Conservation (phyloP, 176 grass and related monocot species). For the Carex pumila region DNA sequence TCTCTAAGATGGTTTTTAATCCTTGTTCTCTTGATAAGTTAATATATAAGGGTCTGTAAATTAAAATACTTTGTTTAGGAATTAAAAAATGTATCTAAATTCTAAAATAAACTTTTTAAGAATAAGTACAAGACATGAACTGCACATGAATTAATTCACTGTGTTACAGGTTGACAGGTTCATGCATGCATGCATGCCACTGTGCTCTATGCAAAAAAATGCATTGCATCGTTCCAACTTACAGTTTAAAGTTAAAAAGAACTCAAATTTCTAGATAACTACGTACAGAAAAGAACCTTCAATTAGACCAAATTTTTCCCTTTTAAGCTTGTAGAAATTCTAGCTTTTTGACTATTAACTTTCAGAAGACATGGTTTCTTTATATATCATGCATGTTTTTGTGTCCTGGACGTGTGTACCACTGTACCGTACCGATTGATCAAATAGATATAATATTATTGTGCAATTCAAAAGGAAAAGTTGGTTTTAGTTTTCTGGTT, state of each 20-base stretch:
- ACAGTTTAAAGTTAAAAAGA: slow-evolving; percentile 10
- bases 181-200: background rate
- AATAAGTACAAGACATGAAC: background rate
- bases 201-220: background rate
- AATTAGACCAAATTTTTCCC: background rate
- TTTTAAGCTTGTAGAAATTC: background rate
- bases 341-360: background rate
- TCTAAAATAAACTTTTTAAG: background rate
- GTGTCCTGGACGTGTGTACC: background rate
- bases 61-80: background rate
- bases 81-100: background rate
- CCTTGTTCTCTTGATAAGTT: too few species aligned
- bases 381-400: background rate
- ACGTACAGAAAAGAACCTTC: background rate
- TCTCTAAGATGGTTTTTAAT: too few species aligned
- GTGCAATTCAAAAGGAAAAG: too few species aligned
- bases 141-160: background rate
- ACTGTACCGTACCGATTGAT: background rate
- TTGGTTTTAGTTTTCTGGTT: too few species aligned
- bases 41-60: too few species aligned
- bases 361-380: background rate
- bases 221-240: background rate
- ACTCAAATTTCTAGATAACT: slow-evolving; percentile 11
- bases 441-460: background rate
- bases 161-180: background rate